These are phyloP conservation scores for Spergularia azorica DNA, from an alignment of 179 eudicot genomes.

Conservation along the genomic window DNA sequence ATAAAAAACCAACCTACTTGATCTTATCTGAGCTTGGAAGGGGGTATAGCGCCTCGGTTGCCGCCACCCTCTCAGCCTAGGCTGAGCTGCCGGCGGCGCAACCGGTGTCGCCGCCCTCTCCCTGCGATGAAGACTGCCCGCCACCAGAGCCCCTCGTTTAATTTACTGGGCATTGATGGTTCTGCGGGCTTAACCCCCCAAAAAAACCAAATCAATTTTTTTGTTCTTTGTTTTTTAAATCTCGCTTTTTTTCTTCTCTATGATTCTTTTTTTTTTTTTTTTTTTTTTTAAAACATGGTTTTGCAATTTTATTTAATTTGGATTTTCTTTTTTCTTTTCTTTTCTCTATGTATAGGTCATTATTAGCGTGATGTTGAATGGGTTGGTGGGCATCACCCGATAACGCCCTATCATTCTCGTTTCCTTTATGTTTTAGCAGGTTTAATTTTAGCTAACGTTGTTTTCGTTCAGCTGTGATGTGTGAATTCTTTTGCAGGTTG, in stretches of 20 bases:
- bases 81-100: constrained; percentile 34
- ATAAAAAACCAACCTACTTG: constrained; percentile 27
- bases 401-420: too few species aligned
- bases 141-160: constrained; percentile 30
- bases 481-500: too few species aligned
- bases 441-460: too few species aligned
- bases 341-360: too few species aligned
- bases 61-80: constrained; percentile 31
- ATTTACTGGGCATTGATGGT: constrained; percentile 31
- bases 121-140: constrained; percentile 49
- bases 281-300: too few species aligned
- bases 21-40: constrained; percentile 43
- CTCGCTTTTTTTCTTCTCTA: background rate
- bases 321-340: too few species aligned
- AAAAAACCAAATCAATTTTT: background rate
- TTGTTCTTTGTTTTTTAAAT: background rate
- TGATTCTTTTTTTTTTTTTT: background rate
- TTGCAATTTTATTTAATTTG: too few species aligned
- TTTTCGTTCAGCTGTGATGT: too few species aligned
- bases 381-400: too few species aligned
- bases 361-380: too few species aligned
- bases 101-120: constrained; percentile 7
- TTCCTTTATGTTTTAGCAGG: too few species aligned
- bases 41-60: background rate
- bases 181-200: constrained; percentile 31